These are phyloP conservation scores for Fraxinus dipetala DNA, from an alignment of 305 asterid genomes.

Conservation along the genomic window DNA sequence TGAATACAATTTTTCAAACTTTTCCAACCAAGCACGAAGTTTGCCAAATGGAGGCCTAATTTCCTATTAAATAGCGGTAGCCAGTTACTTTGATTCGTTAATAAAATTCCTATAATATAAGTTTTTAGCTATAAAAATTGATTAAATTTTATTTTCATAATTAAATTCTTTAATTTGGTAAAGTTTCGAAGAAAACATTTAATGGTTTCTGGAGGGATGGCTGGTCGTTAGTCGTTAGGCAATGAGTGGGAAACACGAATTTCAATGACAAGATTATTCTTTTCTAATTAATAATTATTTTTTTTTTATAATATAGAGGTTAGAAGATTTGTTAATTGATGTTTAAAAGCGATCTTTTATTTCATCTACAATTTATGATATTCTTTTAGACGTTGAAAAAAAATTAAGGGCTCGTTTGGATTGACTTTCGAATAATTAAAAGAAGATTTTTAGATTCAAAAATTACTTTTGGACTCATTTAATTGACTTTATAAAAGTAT, in stretches of 20 bases:
- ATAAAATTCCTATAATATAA: neutral
- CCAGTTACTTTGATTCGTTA: neutral
- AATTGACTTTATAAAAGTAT: too few species aligned
- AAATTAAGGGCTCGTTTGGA: too few species aligned
- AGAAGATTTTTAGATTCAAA: too few species aligned
- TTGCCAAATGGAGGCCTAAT: neutral
- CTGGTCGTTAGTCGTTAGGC: neutral
- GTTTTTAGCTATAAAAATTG: neutral
- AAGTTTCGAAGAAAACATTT: neutral
- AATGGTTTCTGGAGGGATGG: neutral
- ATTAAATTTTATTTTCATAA: neutral
- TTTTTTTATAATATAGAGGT: too few species aligned
- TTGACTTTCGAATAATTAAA: neutral
- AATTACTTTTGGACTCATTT: neutral
- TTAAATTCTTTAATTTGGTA: neutral
- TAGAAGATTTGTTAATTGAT: neutral
- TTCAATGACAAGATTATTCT: neutral
- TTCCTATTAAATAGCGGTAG: neutral
- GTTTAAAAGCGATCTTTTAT: neutral
- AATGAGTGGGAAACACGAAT: conserved; percentile 2
- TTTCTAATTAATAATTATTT: neutral
- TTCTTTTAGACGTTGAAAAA: neutral
- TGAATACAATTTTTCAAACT: neutral
- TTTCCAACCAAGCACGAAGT: neutral
- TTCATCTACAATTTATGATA: neutral